Evolutionary conservation across 495 filamentous ascomycete genomes (phyloP).

Genomic region (Daldinia vernicosa): DNA sequence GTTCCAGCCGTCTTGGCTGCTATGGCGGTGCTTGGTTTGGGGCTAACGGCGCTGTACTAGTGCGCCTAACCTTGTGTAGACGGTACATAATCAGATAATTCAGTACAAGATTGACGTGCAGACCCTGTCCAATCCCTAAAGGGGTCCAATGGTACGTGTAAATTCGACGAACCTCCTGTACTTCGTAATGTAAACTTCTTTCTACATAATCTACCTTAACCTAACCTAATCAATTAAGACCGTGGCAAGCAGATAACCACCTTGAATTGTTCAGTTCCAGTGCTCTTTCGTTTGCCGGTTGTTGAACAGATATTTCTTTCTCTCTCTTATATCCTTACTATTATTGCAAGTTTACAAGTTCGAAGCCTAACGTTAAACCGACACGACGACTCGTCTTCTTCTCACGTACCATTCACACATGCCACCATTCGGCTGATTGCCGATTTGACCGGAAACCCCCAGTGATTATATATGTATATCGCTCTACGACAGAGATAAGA

Average conservation of each 20-base stretch:
- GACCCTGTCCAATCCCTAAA: conserved; percentile 19
- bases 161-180: conserved; percentile 35
- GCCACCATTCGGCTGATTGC: conserved; percentile 27
- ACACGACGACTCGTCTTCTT: not conserved
- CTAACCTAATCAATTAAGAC: not conserved
- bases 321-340: not conserved
- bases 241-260: conserved; percentile 1
- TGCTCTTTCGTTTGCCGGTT: not conserved
- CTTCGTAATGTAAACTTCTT: conserved; percentile 37
- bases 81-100: not conserved
- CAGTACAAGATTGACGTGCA: conserved; percentile 20
- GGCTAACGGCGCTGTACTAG: conserved; percentile 4
- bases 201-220: conserved; percentile 20
- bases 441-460: conserved; percentile 15
- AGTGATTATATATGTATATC: conserved; percentile 12
- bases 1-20: conserved; percentile 28
- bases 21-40: conserved; percentile 16
- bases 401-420: conserved; percentile 15
- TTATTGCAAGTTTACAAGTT: too few relatives aligned
- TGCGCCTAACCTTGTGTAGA: not conserved
- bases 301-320: not conserved
- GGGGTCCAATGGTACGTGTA: conserved; percentile 40
- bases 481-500: conserved; percentile 29
- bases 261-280: not conserved
- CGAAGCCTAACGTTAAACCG: not conserved